Evolutionary conservation across 306 rosid genomes (phyloP), one percentile per base, ranked within the genome.

Genomic region (Betula pendula): DNA sequence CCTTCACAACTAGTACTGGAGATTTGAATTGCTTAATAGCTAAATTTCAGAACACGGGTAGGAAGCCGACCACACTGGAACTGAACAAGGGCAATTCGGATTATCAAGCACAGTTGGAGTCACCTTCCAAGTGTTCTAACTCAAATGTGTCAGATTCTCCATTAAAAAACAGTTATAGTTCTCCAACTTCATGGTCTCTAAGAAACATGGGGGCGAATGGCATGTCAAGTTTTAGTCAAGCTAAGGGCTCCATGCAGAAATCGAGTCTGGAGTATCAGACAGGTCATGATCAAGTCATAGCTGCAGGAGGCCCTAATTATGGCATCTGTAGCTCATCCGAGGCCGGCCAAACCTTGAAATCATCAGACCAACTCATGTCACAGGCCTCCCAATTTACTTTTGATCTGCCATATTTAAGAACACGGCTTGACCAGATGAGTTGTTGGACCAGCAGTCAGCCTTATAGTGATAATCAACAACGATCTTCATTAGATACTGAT

Each of bases 371-470:
- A 77, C n/a, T n/a, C n/a, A n/a, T n/a, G n/a, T n/a, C n/a, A n/a
- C 42, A n/a, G 38, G 45, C 79, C 31, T 59, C 74, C n/a, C 76
- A 66, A 71, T 87, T 81, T 81, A 73, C 77, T 59, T 83, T 77
- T 75, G 81, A 77, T 77, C 81, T 77, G 47, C 86, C 88, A 71
- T 81, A 77, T 80, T 74, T 82, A 82, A 87, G 68, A 83, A 76
- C 83, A 48, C 84, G 79, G 31, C 81, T 87, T 73, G 80, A 75
- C 79, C 82, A 78, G 70, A 75, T 74, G 38, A 85, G 72, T 68
- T 78, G 78, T 62, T 77, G 70, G 87, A 53, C 80, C 71, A 4
- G 42, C 52, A 13, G 47, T 81, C 63, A 48, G 62, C 38, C 60
- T 42, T 27, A 33, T 50, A 29, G 51, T 51, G 80, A 72, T 59